Evolutionary conservation across 805 yeast species (phyloP).

Genomic region (Starmerella geochares): DNA sequence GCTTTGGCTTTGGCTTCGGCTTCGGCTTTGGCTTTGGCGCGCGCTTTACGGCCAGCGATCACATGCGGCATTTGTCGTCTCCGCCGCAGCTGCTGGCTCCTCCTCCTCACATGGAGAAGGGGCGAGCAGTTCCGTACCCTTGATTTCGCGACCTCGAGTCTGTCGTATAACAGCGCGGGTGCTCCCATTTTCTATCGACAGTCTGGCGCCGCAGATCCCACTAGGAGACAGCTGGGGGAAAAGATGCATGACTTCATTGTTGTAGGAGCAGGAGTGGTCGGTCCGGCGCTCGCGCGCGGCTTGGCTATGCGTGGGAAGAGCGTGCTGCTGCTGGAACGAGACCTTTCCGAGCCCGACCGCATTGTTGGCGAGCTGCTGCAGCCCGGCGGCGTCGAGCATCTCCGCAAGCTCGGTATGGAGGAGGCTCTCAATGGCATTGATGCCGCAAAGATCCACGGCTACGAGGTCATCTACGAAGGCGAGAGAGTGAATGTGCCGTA

Average conservation of each 20-base stretch:
- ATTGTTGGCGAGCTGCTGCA: conserved; percentile 96
- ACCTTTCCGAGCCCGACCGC: conserved; percentile 85
- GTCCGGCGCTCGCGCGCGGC: conserved; percentile 85
- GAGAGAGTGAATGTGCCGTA: conserved; percentile 54
- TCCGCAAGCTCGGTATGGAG: conserved; percentile 72
- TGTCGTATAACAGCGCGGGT: conserved; percentile 4
- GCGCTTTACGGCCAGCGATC: background rate
- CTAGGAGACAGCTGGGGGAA: background rate
- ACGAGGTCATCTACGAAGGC: conserved; percentile 60
- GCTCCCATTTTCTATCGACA: background rate
- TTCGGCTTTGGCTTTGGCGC: too few species aligned
- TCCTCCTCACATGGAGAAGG: background rate
- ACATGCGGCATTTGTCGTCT: background rate
- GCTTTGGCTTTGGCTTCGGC: too few species aligned
- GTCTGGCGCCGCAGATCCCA: background rate
- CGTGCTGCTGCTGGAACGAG: conserved; percentile 72
- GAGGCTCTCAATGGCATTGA: conserved; percentile 63
- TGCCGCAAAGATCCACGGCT: conserved; percentile 70
- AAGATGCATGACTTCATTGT: conserved; percentile 64
- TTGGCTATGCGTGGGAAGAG: conserved; percentile 82
- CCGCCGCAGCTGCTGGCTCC: background rate
- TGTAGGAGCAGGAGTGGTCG: conserved; percentile 98
- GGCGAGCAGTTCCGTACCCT: conserved; percentile 3
- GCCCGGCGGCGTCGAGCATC: conserved; percentile 88
- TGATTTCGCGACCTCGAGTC: background rate